Evolutionary conservation across 305 asterid genomes (phyloP).

Genomic region (Galium porrigens): DNA sequence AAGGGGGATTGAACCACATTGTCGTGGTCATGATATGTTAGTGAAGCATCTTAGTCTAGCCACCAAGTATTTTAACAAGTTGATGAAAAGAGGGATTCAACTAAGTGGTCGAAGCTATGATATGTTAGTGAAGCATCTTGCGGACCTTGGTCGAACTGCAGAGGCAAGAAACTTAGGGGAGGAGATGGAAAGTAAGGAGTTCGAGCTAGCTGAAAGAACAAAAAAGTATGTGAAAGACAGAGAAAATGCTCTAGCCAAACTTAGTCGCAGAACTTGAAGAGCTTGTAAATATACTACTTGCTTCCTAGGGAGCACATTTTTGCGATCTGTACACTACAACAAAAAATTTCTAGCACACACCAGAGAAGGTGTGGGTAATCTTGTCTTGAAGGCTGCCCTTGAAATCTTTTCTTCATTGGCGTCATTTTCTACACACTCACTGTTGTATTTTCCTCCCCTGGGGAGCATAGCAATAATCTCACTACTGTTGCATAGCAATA

Average conservation of each 20-base stretch:
- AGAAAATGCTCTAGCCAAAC: background rate
- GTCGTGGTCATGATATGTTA: constrained; percentile 48
- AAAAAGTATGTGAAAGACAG: constrained; percentile 8
- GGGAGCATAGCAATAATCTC: background rate
- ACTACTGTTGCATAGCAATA: background rate
- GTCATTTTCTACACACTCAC: background rate
- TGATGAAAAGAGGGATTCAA: constrained; percentile 38
- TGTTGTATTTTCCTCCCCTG: constrained; percentile 3
- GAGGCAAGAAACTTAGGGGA: constrained; percentile 51
- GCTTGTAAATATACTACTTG: constrained; percentile 12
- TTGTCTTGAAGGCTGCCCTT: background rate
- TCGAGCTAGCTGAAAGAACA: constrained; percentile 27
- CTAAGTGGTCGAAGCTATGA: constrained; percentile 22
- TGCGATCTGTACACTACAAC: constrained; percentile 7
- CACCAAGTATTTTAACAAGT: constrained; percentile 22
- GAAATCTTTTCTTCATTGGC: background rate
- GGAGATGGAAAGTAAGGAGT: constrained; percentile 45
- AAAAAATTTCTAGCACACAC: background rate
- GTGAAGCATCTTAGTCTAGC: constrained; percentile 4
- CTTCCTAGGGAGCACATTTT: constrained; percentile 6
- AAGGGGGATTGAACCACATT: constrained; percentile 53
- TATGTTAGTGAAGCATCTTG: constrained; percentile 26
- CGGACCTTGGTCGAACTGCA: constrained; percentile 31
- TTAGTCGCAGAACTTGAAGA: background rate
- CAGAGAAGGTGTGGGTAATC: background rate